A percentile compares a stretch with the other conserved stretches of the same genome.
These are phyloP conservation scores for Agroathelia rolfsii DNA, from an alignment of 1,284 basidiomycete genomes.

Conservation along the genomic window DNA sequence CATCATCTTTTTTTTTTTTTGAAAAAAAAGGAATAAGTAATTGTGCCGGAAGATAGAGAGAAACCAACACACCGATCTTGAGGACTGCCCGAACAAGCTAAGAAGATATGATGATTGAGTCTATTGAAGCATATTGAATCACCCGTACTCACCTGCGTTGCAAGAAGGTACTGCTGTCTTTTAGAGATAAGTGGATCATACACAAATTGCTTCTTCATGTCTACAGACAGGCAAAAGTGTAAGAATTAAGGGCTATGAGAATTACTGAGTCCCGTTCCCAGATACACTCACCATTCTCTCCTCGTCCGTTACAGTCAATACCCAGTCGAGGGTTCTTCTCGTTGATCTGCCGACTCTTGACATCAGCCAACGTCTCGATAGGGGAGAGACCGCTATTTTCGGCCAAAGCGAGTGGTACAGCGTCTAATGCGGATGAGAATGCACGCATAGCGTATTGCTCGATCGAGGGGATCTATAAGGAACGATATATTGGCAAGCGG, in stretches of 20 bases:
- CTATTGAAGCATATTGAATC: too few species aligned
- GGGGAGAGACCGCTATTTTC: conserved; percentile 96
- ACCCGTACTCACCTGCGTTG: conserved; percentile 86
- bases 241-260: conserved; percentile 3
- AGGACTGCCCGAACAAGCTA: conserved; percentile 64
- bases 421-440: conserved; percentile 89
- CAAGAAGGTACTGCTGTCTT: conserved; percentile 91
- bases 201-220: conserved; percentile 97
- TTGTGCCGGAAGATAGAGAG: conserved; percentile 2
- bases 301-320: conserved; percentile 86
- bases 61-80: conserved; percentile 50
- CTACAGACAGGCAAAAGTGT: conserved; percentile 29
- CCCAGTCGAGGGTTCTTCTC: conserved; percentile 82
- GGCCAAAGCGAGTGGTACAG: conserved; percentile 89
- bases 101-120: conserved; percentile 3
- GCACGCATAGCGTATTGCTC: conserved; percentile 99
- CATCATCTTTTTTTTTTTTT: too few species aligned
- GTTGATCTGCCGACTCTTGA: conserved; percentile 89
- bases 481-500: conserved; percentile 2
- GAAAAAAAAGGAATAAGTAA: conserved; percentile 12
- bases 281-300: conserved; percentile 67
- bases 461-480: conserved; percentile 81
- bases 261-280: too few species aligned
- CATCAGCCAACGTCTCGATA: conserved; percentile 91
- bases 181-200: conserved; percentile 97